phyloP scores from a whole-genome alignment of 2,329 filamentous ascomycete species.

The Albifimbria verrucaria region DNA sequence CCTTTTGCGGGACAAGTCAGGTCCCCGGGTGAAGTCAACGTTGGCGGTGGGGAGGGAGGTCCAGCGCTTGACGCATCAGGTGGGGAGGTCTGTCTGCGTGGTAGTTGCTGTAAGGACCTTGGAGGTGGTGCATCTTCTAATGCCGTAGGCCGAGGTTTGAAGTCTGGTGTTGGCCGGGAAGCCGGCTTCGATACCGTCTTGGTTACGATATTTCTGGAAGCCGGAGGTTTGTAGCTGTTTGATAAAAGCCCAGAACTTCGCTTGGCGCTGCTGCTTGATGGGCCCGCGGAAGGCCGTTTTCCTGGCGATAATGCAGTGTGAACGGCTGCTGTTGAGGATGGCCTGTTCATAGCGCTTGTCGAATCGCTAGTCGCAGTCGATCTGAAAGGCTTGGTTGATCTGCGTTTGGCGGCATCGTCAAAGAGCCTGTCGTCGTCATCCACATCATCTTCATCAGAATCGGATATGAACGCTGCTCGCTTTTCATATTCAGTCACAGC shows the following conservation, averaged over 20 bases:
- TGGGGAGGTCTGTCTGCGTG: conserved; percentile 14
- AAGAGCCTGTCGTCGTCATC: conserved; percentile 18
- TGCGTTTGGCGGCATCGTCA: conserved; percentile 18
- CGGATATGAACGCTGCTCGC: conserved; percentile 36
- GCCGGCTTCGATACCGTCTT: conserved; percentile 5
- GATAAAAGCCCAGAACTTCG: conserved; percentile 19
- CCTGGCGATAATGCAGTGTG: conserved; percentile 1
- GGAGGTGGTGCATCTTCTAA: conserved; percentile 9
- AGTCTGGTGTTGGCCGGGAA: background rate
- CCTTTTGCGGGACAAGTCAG: conserved; percentile 30
- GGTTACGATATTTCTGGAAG: conserved; percentile 12
- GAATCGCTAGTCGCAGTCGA: conserved; percentile 7
- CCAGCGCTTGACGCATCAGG: conserved; percentile 12
- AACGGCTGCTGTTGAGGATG: conserved; percentile 3
- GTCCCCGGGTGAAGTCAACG: conserved; percentile 7
- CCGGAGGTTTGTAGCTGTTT: conserved; percentile 19
- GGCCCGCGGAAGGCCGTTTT: background rate
- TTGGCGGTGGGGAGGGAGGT: conserved; percentile 18
- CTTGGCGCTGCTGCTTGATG: background rate
- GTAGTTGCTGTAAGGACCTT: conserved; percentile 11
- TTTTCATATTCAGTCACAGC: conserved; percentile 28
- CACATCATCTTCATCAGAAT: conserved; percentile 31
- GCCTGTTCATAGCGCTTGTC: conserved; percentile 18
- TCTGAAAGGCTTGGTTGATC: conserved; percentile 4
- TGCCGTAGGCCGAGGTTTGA: conserved; percentile 6